These are phyloP conservation scores for Sugiyamaella valdiviana DNA, from an alignment of 805 yeast species.

Conservation along the genomic window DNA sequence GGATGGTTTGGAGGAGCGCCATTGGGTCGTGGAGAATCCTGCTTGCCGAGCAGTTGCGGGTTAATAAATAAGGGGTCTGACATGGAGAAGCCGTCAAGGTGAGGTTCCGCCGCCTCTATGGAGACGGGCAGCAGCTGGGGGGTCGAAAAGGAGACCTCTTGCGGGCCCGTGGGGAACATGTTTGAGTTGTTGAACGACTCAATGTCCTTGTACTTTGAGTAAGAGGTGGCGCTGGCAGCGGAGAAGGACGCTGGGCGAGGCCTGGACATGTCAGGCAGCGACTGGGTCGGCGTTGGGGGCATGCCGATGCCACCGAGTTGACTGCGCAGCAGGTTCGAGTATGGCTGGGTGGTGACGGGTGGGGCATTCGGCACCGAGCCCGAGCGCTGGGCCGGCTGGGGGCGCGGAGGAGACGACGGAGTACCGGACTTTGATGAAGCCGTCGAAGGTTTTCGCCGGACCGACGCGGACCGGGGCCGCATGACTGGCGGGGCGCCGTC, in stretches of 20 bases:
- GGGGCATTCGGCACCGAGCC: constrained; percentile 4
- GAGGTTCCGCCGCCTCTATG: constrained; percentile 52
- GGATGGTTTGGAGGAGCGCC: background rate
- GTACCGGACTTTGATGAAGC: constrained; percentile 5
- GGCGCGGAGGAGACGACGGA: constrained; percentile 2
- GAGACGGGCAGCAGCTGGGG: constrained; percentile 61
- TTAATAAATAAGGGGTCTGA: constrained; percentile 24
- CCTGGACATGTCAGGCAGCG: constrained; percentile 1
- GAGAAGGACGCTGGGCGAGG: constrained; percentile 44
- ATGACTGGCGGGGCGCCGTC: constrained; percentile 11
- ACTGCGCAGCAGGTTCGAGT: constrained; percentile 14
- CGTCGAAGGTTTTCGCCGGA: background rate
- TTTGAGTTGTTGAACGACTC: constrained; percentile 16
- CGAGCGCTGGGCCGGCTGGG: constrained; percentile 4
- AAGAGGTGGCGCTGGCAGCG: constrained; percentile 56
- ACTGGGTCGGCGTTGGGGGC: background rate
- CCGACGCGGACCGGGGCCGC: constrained; percentile 4
- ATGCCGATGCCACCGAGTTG: constrained; percentile 9
- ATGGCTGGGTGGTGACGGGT: constrained; percentile 11
- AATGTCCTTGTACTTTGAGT: constrained; percentile 46
- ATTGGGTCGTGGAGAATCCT: constrained; percentile 7
- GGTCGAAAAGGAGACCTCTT: constrained; percentile 72
- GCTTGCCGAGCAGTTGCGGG: constrained; percentile 20
- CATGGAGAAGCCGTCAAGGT: constrained; percentile 48
- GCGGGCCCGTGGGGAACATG: constrained; percentile 39